Conservation (phyloP, 2,329 filamentous ascomycete genomes). For the Colletotrichum limetticola region DNA sequence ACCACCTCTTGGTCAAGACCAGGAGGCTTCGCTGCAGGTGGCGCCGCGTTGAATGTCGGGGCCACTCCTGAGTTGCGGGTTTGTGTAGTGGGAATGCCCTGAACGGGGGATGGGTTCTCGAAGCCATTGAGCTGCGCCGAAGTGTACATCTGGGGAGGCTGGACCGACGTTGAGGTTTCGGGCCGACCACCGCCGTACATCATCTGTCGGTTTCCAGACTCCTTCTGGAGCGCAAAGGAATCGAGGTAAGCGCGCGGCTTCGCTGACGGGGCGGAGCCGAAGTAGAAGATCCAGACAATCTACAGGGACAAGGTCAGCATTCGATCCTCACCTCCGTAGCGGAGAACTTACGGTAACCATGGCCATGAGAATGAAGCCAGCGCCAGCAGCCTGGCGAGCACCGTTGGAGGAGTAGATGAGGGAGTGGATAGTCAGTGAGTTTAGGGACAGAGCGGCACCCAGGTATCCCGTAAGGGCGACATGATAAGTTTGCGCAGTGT, state of each 20-base stretch:
- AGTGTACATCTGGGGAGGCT: constrained; percentile 96
- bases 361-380: constrained; percentile 92
- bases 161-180: constrained; percentile 82
- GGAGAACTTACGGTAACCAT: constrained; percentile 82
- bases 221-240: constrained; percentile 94
- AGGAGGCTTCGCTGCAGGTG: constrained; percentile 54
- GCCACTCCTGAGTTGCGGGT: constrained; percentile 52
- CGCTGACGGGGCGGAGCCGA: constrained; percentile 90
- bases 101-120: constrained; percentile 91
- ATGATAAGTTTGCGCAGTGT: constrained; percentile 88
- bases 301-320: constrained; percentile 47
- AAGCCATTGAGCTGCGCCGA: constrained; percentile 95
- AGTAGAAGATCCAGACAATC: constrained; percentile 99
- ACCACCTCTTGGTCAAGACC: constrained; percentile 69
- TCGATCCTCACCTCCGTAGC: not conserved
- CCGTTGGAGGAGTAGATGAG: constrained; percentile 81
- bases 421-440: constrained; percentile 86
- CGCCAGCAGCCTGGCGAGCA: constrained; percentile 85
- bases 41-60: constrained; percentile 49
- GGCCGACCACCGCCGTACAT: constrained; percentile 83
- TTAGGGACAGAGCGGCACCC: constrained; percentile 83
- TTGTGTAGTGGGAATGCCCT: constrained; percentile 69
- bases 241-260: constrained; percentile 91
- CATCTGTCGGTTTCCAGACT: constrained; percentile 75
- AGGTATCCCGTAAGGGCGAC: constrained; percentile 92